These are phyloP conservation scores for Escovopsis weberi DNA, from an alignment of 2,329 filamentous ascomycete species.

Conservation along the genomic window DNA sequence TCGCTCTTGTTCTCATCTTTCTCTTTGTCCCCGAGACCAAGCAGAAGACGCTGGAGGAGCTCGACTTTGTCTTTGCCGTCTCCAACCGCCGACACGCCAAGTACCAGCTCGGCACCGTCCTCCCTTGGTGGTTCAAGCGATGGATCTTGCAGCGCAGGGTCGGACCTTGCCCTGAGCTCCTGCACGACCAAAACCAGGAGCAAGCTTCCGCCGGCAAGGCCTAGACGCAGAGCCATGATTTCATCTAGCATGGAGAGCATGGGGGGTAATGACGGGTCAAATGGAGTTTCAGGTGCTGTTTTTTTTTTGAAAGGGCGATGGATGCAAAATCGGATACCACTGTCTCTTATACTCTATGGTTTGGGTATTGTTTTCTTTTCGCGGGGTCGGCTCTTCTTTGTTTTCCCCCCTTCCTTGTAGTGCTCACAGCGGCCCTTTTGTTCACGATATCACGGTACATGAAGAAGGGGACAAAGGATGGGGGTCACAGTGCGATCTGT, in stretches of 20 bases:
- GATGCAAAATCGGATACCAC: not conserved
- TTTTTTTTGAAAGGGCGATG: not conserved
- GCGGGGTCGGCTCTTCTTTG: too few relatives aligned
- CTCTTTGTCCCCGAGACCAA: conserved; percentile 34
- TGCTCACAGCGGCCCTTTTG: too few relatives aligned
- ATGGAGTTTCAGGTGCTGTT: not conserved
- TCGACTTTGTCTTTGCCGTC: conserved; percentile 10
- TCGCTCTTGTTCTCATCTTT: conserved; percentile 32
- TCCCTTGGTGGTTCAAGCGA: conserved; percentile 6
- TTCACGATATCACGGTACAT: too few relatives aligned
- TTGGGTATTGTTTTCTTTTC: not conserved
- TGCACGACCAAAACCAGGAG: conserved; percentile 3
- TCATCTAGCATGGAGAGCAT: too few relatives aligned
- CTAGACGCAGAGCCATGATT: conserved; percentile 1
- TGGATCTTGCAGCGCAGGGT: conserved; percentile 3
- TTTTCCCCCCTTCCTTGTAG: too few relatives aligned
- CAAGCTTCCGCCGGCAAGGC: not conserved
- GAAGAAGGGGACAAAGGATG: too few relatives aligned
- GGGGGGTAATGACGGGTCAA: not conserved
- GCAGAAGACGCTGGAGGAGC: conserved; percentile 31
- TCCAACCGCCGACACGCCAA: conserved; percentile 2
- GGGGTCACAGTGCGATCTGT: too few relatives aligned
- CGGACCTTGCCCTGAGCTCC: conserved; percentile 4
- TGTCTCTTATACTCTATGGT: too few relatives aligned
- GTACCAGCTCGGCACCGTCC: conserved; percentile 4